These are phyloP conservation scores for Talaromyces marneffei DNA, from an alignment of 2,329 filamentous ascomycete genomes.

Conservation along the genomic window DNA sequence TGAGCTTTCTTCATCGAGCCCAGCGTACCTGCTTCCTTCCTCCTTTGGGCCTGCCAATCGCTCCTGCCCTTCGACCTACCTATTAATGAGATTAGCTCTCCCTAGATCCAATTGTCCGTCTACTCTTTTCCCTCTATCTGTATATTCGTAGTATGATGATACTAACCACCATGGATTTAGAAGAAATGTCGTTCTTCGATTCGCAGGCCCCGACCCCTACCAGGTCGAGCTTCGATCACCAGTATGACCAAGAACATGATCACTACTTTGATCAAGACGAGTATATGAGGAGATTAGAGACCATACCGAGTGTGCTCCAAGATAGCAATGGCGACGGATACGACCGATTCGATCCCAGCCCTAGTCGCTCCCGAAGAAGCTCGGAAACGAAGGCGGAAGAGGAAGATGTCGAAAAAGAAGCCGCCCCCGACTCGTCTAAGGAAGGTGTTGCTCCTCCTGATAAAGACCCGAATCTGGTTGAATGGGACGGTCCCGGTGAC, in stretches of 20 bases:
- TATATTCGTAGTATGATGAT: not conserved
- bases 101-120: not conserved
- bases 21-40: not conserved
- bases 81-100: not conserved
- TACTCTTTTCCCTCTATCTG: not conserved
- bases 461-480: slow-evolving; percentile 27
- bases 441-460: not conserved
- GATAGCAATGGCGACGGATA: not conserved
- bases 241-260: not conserved
- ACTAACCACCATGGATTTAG: not conserved
- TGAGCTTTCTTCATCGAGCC: not conserved
- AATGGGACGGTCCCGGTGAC: slow-evolving; percentile 27
- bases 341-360: not conserved
- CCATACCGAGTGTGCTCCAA: slow-evolving; percentile 6
- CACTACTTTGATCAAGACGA: no score
- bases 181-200: slow-evolving; percentile 9
- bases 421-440: not conserved
- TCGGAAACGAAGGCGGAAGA: slow-evolving; percentile 1
- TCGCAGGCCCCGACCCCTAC: slow-evolving; percentile 11
- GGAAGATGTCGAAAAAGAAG: slow-evolving; percentile 4
- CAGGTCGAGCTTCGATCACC: slow-evolving; percentile 7
- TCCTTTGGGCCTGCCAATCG: not conserved
- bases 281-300: slow-evolving; percentile 1
- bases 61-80: no score
- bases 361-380: not conserved